Percentiles rank a stretch among this genome's conserved stretches.
Conservation (phyloP, 1,139 yeast species). For the Blastobotrys malaysiensis region DNA sequence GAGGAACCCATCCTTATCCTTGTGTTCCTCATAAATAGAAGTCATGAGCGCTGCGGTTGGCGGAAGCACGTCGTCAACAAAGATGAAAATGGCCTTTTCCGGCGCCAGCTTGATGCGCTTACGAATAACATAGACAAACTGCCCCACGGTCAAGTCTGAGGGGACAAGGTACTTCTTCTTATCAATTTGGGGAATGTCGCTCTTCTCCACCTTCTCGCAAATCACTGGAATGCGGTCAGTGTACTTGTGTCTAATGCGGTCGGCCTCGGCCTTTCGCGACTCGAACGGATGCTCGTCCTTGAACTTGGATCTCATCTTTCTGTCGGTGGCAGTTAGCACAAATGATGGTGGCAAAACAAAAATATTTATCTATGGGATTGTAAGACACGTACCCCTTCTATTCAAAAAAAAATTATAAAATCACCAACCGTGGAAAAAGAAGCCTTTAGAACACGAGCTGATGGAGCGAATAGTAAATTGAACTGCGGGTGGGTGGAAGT, state of each 20-base stretch:
- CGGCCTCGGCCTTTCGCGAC: conserved; percentile 93
- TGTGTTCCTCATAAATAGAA: conserved; percentile 89
- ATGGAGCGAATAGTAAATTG: background rate
- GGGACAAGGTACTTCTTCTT: conserved; percentile 96
- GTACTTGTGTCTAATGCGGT: conserved; percentile 84
- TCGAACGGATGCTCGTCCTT: conserved; percentile 91
- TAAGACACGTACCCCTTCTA: background rate
- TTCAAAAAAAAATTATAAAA: background rate
- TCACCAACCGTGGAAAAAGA: too few species aligned
- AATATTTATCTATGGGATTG: background rate
- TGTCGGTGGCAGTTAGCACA: background rate
- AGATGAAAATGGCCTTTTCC: conserved; percentile 95
- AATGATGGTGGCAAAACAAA: background rate
- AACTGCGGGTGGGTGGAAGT: background rate
- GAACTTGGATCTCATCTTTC: conserved; percentile 72
- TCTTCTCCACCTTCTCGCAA: conserved; percentile 95
- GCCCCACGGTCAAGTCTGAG: conserved; percentile 93
- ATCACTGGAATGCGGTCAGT: conserved; percentile 90
- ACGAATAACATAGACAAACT: conserved; percentile 93
- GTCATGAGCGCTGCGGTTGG: conserved; percentile 98
- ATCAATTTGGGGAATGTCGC: conserved; percentile 93
- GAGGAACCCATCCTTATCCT: conserved; percentile 94
- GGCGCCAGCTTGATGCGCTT: conserved; percentile 93
- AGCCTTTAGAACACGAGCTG: too few species aligned
- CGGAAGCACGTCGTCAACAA: conserved; percentile 92